A percentile compares a stretch with the other conserved stretches of the same genome.
Conservation (phyloP, 2,329 filamentous ascomycete genomes). For the Microdochium bolleyi region DNA sequence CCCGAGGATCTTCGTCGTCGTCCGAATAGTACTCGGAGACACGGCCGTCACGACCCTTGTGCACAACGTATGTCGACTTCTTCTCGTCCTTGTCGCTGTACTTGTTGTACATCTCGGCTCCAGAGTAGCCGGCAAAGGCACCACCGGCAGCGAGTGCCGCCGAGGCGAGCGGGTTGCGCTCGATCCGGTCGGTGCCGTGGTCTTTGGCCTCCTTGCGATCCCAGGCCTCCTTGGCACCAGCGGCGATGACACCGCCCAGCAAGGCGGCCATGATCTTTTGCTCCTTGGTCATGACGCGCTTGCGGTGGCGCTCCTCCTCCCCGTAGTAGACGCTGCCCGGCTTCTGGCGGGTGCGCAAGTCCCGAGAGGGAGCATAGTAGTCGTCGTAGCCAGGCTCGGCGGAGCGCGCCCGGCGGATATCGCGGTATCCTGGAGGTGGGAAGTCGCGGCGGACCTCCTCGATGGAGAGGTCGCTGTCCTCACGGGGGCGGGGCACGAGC, state of each 20-base stretch:
- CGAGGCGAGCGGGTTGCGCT: slow-evolving; percentile 51
- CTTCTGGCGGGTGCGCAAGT: slow-evolving; percentile 36
- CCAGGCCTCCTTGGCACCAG: slow-evolving; percentile 58
- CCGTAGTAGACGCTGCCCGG: slow-evolving; percentile 45
- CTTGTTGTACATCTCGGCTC: slow-evolving; percentile 56
- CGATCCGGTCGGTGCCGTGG: slow-evolving; percentile 34
- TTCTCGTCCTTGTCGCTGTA: slow-evolving; percentile 45
- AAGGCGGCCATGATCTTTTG: slow-evolving; percentile 61
- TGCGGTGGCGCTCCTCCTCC: slow-evolving; percentile 46
- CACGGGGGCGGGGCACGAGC: slow-evolving; percentile 50
- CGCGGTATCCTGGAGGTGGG: slow-evolving; percentile 57
- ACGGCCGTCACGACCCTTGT: slow-evolving; percentile 45
- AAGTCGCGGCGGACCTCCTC: slow-evolving; percentile 84
- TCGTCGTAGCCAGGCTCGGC: slow-evolving; percentile 54
- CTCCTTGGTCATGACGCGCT: slow-evolving; percentile 49
- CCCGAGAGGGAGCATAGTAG: slow-evolving; percentile 42
- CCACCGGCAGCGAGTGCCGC: slow-evolving; percentile 57
- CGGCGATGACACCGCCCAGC: slow-evolving; percentile 55
- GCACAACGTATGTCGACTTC: slow-evolving; percentile 43
- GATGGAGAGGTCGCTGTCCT: slow-evolving; percentile 67
- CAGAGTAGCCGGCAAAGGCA: slow-evolving; percentile 55
- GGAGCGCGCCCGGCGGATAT: slow-evolving; percentile 55
- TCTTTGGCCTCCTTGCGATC: slow-evolving; percentile 52
- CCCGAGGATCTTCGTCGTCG: slow-evolving; percentile 44
- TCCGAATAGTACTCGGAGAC: slow-evolving; percentile 48